phyloP scores from a whole-genome alignment of 306 rosid species.

The Inga leiocalycina region DNA sequence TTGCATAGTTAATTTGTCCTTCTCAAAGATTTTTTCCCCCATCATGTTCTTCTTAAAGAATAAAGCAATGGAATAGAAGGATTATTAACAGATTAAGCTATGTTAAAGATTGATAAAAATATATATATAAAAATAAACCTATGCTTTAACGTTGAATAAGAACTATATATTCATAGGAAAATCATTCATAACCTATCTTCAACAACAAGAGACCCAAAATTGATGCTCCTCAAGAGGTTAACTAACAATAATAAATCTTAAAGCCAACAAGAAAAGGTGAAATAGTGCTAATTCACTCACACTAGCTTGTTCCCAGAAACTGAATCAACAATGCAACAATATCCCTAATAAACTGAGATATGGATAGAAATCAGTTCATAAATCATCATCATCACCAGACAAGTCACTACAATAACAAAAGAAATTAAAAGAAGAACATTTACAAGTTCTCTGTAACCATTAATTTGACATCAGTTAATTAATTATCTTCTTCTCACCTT shows the following conservation, averaged over 20 bases:
- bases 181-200: neutral
- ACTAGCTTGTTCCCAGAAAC: slow-evolving; percentile 40
- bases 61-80: neutral
- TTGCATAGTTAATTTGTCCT: neutral
- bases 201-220: neutral
- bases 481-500: slow-evolving; percentile 51
- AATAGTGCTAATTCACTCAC: slow-evolving; percentile 32
- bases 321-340: slow-evolving; percentile 34
- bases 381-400: neutral
- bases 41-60: neutral
- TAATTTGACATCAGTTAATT: slow-evolving; percentile 5
- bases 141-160: neutral
- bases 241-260: slow-evolving; percentile 35
- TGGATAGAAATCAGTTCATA: slow-evolving; percentile 32
- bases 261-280: slow-evolving; percentile 32
- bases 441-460: slow-evolving; percentile 21
- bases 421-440: slow-evolving; percentile 25
- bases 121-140: neutral
- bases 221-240: slow-evolving; percentile 39
- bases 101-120: neutral
- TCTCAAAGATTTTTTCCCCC: neutral
- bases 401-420: neutral
- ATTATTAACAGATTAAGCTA: neutral
- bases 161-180: neutral
- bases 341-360: slow-evolving; percentile 26